phyloP scores from a whole-genome alignment of 2,329 filamentous ascomycete genomes.

The Onygena corvina region DNA sequence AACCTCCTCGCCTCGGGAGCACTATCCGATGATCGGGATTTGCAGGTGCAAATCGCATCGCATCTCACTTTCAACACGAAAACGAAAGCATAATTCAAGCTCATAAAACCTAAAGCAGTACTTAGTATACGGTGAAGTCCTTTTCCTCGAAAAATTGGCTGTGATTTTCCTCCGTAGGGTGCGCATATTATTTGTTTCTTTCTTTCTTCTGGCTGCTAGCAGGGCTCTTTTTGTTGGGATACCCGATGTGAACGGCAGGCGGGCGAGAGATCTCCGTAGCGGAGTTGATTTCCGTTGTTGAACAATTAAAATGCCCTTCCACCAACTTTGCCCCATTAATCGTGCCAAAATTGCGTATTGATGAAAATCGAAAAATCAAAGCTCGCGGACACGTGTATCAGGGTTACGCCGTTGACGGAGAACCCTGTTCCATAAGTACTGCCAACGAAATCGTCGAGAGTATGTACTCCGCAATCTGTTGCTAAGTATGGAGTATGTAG shows the following conservation, averaged over 20 bases:
- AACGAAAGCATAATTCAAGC: constrained; percentile 1
- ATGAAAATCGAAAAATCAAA: not conserved
- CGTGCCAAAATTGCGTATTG: not conserved
- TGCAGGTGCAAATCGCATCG: constrained; percentile 4
- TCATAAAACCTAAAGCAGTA: constrained; percentile 2
- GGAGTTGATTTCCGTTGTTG: not conserved
- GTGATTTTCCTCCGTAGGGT: not conserved
- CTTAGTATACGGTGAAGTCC: no score
- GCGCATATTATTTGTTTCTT: constrained; percentile 1
- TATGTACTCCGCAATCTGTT: no score
- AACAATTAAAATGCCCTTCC: no score
- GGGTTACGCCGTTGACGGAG: no score
- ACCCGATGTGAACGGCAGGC: not conserved
- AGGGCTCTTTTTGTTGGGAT: no score
- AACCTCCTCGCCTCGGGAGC: not conserved
- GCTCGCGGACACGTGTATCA: no score
- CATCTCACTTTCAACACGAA: constrained; percentile 6
- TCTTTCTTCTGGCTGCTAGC: no score
- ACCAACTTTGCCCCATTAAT: not conserved
- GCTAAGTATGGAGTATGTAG: no score
- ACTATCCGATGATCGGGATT: constrained; percentile 6
- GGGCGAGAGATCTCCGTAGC: not conserved
- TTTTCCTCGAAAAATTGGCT: not conserved
- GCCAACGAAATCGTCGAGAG: no score
- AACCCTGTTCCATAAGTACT: no score